A percentile compares a stretch with the other conserved stretches of the same genome.
Conservation (phyloP, 805 yeast species). For the Candida anglica region DNA sequence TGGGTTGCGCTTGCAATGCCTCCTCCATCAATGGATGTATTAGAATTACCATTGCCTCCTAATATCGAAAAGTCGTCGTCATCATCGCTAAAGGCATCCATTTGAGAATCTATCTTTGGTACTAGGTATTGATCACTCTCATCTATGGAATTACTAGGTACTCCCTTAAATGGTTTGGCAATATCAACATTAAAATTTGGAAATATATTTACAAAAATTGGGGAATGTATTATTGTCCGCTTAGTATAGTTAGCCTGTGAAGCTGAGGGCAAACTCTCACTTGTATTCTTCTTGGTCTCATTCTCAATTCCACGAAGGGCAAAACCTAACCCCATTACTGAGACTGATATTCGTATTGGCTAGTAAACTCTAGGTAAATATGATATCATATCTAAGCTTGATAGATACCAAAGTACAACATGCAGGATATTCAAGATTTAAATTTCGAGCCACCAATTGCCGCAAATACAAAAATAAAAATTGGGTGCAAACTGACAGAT, state of each 20-base stretch:
- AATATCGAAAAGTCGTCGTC: constrained; percentile 22
- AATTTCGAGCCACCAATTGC: no score
- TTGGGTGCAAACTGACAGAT: no score
- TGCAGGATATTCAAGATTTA: no score
- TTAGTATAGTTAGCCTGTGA: constrained; percentile 17
- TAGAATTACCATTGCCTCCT: constrained; percentile 1
- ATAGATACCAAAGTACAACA: no score
- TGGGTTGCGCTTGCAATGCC: not conserved
- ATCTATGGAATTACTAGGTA: constrained; percentile 30
- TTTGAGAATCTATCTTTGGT: constrained; percentile 33
- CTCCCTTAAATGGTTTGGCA: constrained; percentile 29
- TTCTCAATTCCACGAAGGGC: constrained; percentile 4
- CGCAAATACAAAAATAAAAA: no score
- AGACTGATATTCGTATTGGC: no score
- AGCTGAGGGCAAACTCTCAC: not conserved
- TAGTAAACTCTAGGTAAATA: no score
- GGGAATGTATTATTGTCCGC: constrained; percentile 39
- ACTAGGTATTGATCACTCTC: constrained; percentile 32
- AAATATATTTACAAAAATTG: constrained; percentile 30
- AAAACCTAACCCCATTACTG: not conserved
- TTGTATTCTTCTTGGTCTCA: not conserved
- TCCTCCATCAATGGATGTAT: not conserved
- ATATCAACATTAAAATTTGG: constrained; percentile 27
- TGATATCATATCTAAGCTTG: no score
- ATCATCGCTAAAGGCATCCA: constrained; percentile 33